Conservation (phyloP, 1,284 basidiomycete genomes). For the Irpex sp. region DNA sequence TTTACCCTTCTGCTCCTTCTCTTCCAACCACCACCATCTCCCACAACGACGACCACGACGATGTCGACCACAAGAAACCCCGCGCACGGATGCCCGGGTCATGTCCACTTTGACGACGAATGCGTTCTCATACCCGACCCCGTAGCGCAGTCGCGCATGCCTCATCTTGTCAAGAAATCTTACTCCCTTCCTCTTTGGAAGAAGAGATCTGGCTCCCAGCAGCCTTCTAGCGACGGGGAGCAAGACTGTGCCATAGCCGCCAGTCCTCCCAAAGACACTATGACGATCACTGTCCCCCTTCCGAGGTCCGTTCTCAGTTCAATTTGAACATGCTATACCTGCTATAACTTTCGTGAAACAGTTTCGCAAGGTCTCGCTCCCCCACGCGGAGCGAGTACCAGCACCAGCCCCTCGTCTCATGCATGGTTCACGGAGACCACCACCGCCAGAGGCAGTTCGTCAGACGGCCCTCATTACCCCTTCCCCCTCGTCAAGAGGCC, state of each 20-base stretch:
- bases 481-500: slow-evolving; percentile 22
- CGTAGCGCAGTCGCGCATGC: slow-evolving; percentile 34
- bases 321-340: neutral
- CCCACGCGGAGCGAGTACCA: slow-evolving; percentile 14
- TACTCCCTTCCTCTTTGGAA: slow-evolving; percentile 64
- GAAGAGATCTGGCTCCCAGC: slow-evolving; percentile 20
- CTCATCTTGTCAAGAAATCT: slow-evolving; percentile 53
- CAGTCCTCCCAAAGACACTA: slow-evolving; percentile 35
- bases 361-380: slow-evolving; percentile 23
- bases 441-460: slow-evolving; percentile 8
- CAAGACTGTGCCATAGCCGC: slow-evolving; percentile 9
- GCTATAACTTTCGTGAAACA: neutral
- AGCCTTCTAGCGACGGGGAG: slow-evolving; percentile 27
- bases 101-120: slow-evolving; percentile 62
- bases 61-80: neutral
- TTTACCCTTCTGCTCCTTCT: neutral
- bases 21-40: slow-evolving; percentile 1
- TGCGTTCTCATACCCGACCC: slow-evolving; percentile 65
- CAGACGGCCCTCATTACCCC: slow-evolving; percentile 21
- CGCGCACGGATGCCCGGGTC: neutral
- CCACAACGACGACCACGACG: neutral
- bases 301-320: slow-evolving; percentile 42
- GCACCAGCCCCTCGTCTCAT: slow-evolving; percentile 24
- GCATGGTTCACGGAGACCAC: slow-evolving; percentile 21
- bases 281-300: slow-evolving; percentile 55